phyloP scores from a whole-genome alignment of 1,284 basidiomycete species.

The Irpex rosettiformis region DNA sequence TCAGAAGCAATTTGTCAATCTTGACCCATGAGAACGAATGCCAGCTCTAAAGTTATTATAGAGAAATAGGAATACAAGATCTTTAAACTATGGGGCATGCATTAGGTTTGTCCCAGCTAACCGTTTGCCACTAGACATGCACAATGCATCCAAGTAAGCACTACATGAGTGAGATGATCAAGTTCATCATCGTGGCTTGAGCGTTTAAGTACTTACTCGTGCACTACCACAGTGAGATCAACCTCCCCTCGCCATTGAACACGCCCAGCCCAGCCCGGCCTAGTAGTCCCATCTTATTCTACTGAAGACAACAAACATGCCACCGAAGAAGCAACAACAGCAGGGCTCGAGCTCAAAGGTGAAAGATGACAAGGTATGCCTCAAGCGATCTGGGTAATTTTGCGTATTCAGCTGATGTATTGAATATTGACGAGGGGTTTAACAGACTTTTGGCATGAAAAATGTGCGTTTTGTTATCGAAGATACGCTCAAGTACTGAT shows the following conservation, averaged over 20 bases:
- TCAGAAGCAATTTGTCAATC: too few relatives aligned
- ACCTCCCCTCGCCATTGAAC: too few relatives aligned
- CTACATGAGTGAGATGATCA: too few relatives aligned
- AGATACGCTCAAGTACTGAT: conserved; percentile 1
- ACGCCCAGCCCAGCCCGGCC: too few relatives aligned
- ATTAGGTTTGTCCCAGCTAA: too few relatives aligned
- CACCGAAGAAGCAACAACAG: conserved; percentile 65
- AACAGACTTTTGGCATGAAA: conserved; percentile 89
- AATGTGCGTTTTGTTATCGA: conserved; percentile 53
- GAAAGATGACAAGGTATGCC: conserved; percentile 71
- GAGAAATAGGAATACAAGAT: too few relatives aligned
- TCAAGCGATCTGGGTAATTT: conserved; percentile 11
- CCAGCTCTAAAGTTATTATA: too few relatives aligned
- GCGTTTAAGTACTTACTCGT: neutral
- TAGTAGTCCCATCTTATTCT: neutral
- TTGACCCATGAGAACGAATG: too few relatives aligned
- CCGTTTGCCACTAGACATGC: too few relatives aligned
- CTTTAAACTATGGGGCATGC: too few relatives aligned
- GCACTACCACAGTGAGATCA: neutral
- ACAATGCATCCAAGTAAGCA: too few relatives aligned
- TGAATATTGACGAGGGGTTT: conserved; percentile 29
- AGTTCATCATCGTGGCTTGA: neutral
- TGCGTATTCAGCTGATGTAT: conserved; percentile 19
- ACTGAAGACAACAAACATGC: conserved; percentile 41
- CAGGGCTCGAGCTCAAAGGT: conserved; percentile 54